Conservation (phyloP, 805 yeast species). For the Metschnikowia dekortorum region DNA sequence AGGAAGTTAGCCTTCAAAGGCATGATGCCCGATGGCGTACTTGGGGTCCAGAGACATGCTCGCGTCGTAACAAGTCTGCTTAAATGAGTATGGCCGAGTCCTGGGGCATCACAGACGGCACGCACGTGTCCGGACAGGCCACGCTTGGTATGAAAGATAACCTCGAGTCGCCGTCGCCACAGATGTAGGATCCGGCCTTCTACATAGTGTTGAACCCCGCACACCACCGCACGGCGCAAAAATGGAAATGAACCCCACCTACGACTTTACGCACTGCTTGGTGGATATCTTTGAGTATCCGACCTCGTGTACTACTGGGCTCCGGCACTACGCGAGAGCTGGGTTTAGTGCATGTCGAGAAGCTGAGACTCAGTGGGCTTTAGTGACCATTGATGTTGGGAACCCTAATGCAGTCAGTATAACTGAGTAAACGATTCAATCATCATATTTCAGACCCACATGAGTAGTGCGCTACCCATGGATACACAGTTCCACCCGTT, state of each 20-base stretch:
- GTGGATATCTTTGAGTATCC: conserved; percentile 92
- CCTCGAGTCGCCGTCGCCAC: conserved; percentile 87
- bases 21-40: conserved; percentile 82
- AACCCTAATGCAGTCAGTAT: too few species aligned
- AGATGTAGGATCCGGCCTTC: conserved; percentile 99
- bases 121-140: conserved; percentile 85
- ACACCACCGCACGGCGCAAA: conserved; percentile 94
- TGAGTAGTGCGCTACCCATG: too few species aligned
- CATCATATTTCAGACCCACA: too few species aligned
- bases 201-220: conserved; percentile 88
- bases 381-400: too few species aligned
- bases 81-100: conserved; percentile 74
- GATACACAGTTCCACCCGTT: too few species aligned
- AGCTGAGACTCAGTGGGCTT: too few species aligned
- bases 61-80: conserved; percentile 62
- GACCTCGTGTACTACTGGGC: conserved; percentile 67
- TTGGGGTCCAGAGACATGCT: conserved; percentile 87
- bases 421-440: too few species aligned
- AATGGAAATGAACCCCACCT: conserved; percentile 98
- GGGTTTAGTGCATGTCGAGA: too few species aligned
- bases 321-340: conserved; percentile 88
- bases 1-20: conserved; percentile 91
- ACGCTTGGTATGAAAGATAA: conserved; percentile 97
- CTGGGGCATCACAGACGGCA: conserved; percentile 88
- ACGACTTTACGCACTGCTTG: conserved; percentile 97